These are phyloP conservation scores for Ammopiptanthus mongolicus DNA, from an alignment of 306 rosid species.

Conservation along the genomic window DNA sequence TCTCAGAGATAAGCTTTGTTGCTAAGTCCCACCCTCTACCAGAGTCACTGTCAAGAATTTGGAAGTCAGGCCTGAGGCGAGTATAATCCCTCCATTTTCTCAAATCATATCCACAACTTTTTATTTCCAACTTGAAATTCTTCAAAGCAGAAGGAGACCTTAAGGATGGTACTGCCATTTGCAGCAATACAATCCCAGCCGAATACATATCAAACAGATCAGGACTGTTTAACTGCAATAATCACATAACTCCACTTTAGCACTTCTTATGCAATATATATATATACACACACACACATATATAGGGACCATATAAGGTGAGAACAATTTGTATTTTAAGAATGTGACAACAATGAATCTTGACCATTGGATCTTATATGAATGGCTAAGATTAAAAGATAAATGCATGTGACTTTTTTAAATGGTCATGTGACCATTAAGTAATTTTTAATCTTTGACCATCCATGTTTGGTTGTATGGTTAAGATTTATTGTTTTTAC, in stretches of 20 bases:
- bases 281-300: too few relatives aligned
- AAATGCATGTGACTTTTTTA: too few relatives aligned
- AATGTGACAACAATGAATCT: too few relatives aligned
- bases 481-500: too few relatives aligned
- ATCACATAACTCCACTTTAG: constrained; percentile 26
- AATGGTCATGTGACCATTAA: too few relatives aligned
- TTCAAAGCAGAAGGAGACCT: constrained; percentile 74
- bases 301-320: not conserved
- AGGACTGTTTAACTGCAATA: constrained; percentile 87
- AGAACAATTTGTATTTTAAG: too few relatives aligned
- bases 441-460: too few relatives aligned
- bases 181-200: constrained; percentile 91
- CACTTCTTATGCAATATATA: constrained; percentile 1
- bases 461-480: too few relatives aligned
- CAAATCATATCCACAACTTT: constrained; percentile 63
- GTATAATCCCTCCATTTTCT: constrained; percentile 72
- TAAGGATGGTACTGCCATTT: constrained; percentile 85
- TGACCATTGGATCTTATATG: too few relatives aligned
- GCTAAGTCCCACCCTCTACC: constrained; percentile 95
- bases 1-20: constrained; percentile 69
- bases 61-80: constrained; percentile 54
- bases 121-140: constrained; percentile 79
- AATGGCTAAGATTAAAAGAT: too few relatives aligned
- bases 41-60: constrained; percentile 70
- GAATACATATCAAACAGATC: constrained; percentile 94